Percentiles rank a stretch among this genome's conserved stretches.
These are phyloP conservation scores for Rhizoctonia solani DNA, from an alignment of 1,284 basidiomycete genomes.

Conservation along the genomic window DNA sequence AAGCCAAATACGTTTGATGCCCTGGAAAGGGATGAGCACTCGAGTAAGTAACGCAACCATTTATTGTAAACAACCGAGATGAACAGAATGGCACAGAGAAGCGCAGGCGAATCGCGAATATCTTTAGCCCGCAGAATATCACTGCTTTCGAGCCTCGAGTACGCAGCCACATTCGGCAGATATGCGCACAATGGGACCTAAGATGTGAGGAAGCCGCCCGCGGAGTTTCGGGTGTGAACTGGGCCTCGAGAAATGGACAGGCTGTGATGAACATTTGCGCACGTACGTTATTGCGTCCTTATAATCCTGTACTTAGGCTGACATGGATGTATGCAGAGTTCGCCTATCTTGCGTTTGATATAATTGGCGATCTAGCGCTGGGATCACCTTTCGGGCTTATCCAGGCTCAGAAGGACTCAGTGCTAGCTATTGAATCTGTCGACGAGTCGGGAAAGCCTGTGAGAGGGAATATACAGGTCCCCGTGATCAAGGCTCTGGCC, in stretches of 20 bases:
- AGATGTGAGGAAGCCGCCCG: conserved; percentile 39
- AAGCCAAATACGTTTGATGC: neutral
- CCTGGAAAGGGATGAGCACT: neutral
- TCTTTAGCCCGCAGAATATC: neutral
- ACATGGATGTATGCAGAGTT: too few species aligned
- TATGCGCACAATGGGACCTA: neutral
- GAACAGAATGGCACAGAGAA: neutral
- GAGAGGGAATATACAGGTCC: neutral
- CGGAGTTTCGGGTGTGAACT: conserved; percentile 46
- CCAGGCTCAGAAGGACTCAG: conserved; percentile 22
- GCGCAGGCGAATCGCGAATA: neutral
- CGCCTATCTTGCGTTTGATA: neutral
- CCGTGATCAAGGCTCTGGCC: too few species aligned
- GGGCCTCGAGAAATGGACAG: neutral
- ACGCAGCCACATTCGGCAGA: neutral
- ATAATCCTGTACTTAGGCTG: too few species aligned
- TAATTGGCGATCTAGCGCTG: conserved; percentile 47
- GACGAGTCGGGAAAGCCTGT: neutral
- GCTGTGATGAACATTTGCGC: conserved; percentile 38
- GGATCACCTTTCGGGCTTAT: conserved; percentile 55
- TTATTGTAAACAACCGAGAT: conserved; percentile 39
- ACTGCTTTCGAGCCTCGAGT: neutral
- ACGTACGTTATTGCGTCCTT: neutral
- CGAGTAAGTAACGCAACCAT: neutral
- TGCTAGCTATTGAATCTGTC: neutral